Evolutionary conservation across 208 protist species (phyloP).

Genomic region (Trypanosoma avium): DNA sequence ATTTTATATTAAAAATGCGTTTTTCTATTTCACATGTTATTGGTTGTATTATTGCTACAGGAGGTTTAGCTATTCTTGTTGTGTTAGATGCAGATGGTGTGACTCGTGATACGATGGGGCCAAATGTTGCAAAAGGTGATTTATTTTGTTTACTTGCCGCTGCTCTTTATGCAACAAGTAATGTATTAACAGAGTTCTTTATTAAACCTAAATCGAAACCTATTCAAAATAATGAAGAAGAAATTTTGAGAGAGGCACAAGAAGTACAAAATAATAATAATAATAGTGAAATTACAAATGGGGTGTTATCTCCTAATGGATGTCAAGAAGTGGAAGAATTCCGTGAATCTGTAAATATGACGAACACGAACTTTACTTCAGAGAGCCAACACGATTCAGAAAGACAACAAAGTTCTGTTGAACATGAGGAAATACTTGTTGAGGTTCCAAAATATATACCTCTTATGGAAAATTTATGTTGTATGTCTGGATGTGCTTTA

Average conservation of each 20-base stretch:
- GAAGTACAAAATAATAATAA: neutral
- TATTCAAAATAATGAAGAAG: neutral
- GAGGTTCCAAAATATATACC: slow-evolving; percentile 70
- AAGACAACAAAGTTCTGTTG: neutral
- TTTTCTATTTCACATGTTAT: slow-evolving; percentile 83
- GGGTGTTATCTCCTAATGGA: no score
- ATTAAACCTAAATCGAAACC: slow-evolving; percentile 47
- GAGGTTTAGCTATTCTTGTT: slow-evolving; percentile 80
- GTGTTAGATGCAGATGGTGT: slow-evolving; percentile 70
- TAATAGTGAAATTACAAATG: neutral
- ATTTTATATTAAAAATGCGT: slow-evolving; percentile 79
- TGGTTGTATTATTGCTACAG: slow-evolving; percentile 76
- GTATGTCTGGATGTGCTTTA: slow-evolving; percentile 73
- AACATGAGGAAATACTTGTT: slow-evolving; percentile 13
- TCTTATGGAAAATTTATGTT: slow-evolving; percentile 67
- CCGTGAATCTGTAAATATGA: no score
- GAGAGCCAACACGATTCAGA: no score
- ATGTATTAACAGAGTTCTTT: slow-evolving; percentile 91
- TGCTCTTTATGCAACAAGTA: slow-evolving; percentile 86
- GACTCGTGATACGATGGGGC: slow-evolving; percentile 34
- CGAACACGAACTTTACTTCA: no score
- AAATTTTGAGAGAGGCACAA: neutral
- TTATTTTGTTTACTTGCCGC: slow-evolving; percentile 78
- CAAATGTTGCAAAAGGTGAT: slow-evolving; percentile 77
- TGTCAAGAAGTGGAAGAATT: no score